Evolutionary conservation across 441 rosid genomes (phyloP).

Genomic region (Croton setiger): DNA sequence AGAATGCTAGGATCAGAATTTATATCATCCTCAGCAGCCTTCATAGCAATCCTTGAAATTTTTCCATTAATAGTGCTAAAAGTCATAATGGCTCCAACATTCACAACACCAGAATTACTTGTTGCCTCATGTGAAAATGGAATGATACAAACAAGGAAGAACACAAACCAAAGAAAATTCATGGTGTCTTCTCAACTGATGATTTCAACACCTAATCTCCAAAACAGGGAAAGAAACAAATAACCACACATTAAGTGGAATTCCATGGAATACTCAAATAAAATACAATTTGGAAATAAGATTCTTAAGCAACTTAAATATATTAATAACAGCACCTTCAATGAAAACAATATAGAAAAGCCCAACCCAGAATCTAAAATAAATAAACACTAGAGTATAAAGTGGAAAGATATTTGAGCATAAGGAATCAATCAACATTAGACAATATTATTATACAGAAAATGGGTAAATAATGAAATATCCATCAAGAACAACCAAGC

Average conservation of each 20-base stretch:
- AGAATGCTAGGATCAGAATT: conserved; percentile 71
- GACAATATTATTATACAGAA: background rate
- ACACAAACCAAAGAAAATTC: conserved; percentile 49
- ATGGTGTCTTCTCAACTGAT: conserved; percentile 29
- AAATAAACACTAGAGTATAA: conserved; percentile 10
- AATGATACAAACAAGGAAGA: conserved; percentile 34
- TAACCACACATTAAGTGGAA: background rate
- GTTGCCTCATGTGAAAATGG: conserved; percentile 38
- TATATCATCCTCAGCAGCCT: conserved; percentile 76
- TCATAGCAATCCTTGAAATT: conserved; percentile 56
- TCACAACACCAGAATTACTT: conserved; percentile 40
- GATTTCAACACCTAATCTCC: conserved; percentile 24
- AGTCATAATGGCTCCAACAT: conserved; percentile 71
- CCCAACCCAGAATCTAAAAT: background rate
- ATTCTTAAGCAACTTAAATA: background rate
- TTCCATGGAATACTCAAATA: background rate
- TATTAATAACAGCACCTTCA: background rate
- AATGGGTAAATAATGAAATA: conserved; percentile 16
- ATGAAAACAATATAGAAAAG: background rate
- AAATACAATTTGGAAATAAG: conserved; percentile 10
- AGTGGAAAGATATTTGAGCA: background rate
- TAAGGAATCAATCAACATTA: background rate
- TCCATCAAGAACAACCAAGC: conserved; percentile 6
- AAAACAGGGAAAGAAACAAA: background rate
- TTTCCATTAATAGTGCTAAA: conserved; percentile 43